phyloP scores from a whole-genome alignment of 73 alveolate genomes.

The Paramecium pentaurelia region DNA sequence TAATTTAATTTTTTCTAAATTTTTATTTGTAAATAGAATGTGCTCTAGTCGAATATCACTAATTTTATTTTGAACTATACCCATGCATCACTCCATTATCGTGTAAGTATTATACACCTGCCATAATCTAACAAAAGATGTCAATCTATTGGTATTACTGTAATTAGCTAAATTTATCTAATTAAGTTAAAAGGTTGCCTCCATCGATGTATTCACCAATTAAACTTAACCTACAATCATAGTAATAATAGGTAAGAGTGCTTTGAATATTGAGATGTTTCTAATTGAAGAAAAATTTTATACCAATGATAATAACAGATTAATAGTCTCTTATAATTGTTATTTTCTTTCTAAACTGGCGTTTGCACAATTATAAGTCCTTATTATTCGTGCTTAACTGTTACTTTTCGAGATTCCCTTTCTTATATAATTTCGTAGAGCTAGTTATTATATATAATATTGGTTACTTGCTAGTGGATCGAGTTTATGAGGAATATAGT shows the following conservation, averaged over 20 bases:
- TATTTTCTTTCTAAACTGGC: background rate
- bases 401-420: background rate
- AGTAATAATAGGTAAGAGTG: background rate
- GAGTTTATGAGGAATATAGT: background rate
- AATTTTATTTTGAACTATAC: background rate
- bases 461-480: background rate
- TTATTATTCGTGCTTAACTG: background rate
- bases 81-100: background rate
- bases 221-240: background rate
- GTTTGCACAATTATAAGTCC: background rate
- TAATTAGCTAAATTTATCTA: background rate
- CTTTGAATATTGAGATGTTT: background rate
- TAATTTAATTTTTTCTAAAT: background rate
- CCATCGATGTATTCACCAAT: background rate
- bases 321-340: background rate
- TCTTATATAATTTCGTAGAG: background rate
- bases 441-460: background rate
- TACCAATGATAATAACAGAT: background rate
- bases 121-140: background rate
- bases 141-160: background rate
- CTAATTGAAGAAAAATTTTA: background rate
- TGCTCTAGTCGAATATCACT: conserved; percentile 15
- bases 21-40: background rate
- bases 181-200: background rate
- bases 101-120: background rate